Evolutionary conservation across 2,329 filamentous ascomycete species (phyloP).

Genomic region (Fusarium armeniacum): DNA sequence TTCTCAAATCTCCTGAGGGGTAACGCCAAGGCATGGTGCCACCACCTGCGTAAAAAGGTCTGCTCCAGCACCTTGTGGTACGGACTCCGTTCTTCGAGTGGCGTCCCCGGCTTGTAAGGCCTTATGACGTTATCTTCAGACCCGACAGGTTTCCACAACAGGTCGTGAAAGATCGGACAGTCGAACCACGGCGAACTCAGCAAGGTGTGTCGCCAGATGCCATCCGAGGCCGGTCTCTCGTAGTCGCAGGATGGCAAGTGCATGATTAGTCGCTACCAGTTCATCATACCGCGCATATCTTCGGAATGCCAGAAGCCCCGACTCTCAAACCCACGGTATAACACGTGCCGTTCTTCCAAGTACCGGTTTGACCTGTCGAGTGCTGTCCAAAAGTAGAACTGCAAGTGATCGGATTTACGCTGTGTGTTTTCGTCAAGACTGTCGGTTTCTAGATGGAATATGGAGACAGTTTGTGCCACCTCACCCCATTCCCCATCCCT

Average conservation of each 20-base stretch:
- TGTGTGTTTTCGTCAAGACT: not conserved
- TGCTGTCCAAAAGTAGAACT: conserved; percentile 48
- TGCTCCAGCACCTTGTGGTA: conserved; percentile 35
- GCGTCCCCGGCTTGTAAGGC: not conserved
- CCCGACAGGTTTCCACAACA: conserved; percentile 15
- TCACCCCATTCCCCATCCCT: too few relatives aligned
- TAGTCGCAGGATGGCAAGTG: conserved; percentile 8
- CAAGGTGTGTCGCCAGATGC: conserved; percentile 45
- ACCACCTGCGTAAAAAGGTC: conserved; percentile 48
- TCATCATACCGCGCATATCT: conserved; percentile 37
- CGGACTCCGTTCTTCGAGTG: not conserved
- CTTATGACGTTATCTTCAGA: not conserved
- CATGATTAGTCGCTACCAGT: conserved; percentile 51
- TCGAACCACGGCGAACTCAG: conserved; percentile 50
- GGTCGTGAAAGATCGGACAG: conserved; percentile 45
- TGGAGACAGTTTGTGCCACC: too few relatives aligned
- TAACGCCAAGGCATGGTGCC: conserved; percentile 28
- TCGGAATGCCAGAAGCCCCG: conserved; percentile 2
- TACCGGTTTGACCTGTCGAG: conserved; percentile 38
- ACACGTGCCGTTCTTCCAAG: too few relatives aligned
- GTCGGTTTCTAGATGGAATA: too few relatives aligned
- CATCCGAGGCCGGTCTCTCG: conserved; percentile 20
- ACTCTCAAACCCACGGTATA: too few relatives aligned
- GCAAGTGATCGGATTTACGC: conserved; percentile 35
- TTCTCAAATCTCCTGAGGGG: conserved; percentile 43